Evolutionary conservation across 2,329 filamentous ascomycete species (phyloP), one percentile per base, ranked within the genome.

Genomic region (Xylaria sp.): DNA sequence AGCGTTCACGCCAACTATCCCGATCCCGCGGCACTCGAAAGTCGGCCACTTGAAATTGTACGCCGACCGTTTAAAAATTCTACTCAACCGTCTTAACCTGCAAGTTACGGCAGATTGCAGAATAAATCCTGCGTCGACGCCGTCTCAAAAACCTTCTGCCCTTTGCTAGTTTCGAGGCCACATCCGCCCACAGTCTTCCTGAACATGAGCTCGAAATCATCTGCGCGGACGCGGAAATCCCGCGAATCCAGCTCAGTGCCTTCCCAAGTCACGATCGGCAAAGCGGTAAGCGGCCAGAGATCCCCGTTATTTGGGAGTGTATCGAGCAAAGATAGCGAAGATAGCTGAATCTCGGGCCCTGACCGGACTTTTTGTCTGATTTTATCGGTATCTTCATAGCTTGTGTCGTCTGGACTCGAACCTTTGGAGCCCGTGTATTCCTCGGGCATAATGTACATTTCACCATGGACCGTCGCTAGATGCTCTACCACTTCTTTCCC

Each of bases 381-480:
- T 47, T 55, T 69, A 42, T 74, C 73, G 59, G 71, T 68, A 65
- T 78, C 76, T 40, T 71, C 71, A 48, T 77, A 73, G 61, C 73
- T 68, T 44, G 71, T 74, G n/a, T 78, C 75, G 10, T 75, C 69
- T 13, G 75, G 71, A 16, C 76, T 57, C n/a, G 76, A 72, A 13
- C 55, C 54, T 59, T 69, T 71, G 16, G 72, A 65, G 42, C 48
- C 63, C 3, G 72, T 74, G 69, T 87, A 90, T 75, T 91, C 94
- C 78, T 97, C 93, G 0, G 94, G 94, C 1, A 85, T 77, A 47
- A 88, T 86, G 68, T 89, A 90, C 5, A 97, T 81, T 72, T 98
- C 94, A 68, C 86, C 88, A 78, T 98, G 94, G 0, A 95, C 82
- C 0, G 90, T 92, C n/a, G 89, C 88, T 13, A 97, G 81, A 4